A percentile compares a stretch with the other conserved stretches of the same genome.
Conservation (phyloP, 2,329 filamentous ascomycete species). For the Nemania sp. region DNA sequence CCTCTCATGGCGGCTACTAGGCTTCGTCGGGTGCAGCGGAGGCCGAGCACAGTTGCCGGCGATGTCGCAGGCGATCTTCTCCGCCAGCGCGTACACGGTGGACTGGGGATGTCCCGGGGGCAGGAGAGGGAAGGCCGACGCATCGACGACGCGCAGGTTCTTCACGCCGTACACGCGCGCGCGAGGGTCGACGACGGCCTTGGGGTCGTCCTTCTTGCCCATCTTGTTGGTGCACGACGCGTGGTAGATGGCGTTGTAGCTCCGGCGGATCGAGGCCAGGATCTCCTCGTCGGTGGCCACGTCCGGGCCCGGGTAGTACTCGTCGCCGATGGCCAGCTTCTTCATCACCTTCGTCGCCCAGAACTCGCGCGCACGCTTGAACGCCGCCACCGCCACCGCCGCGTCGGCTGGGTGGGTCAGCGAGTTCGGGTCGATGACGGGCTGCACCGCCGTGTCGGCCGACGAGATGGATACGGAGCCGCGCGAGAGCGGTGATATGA, state of each 20-base stretch:
- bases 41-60: conserved; percentile 23
- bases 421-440: conserved; percentile 42
- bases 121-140: conserved; percentile 39
- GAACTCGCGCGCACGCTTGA: conserved; percentile 66
- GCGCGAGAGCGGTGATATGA: conserved; percentile 44
- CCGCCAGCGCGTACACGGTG: conserved; percentile 32
- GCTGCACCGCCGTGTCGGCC: conserved; percentile 38
- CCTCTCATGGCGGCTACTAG: neutral
- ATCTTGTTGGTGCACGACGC: conserved; percentile 59
- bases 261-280: conserved; percentile 25
- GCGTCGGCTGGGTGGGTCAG: conserved; percentile 52
- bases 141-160: conserved; percentile 61
- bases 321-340: conserved; percentile 68
- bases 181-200: conserved; percentile 57
- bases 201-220: conserved; percentile 53
- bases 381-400: conserved; percentile 66
- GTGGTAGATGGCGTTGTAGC: conserved; percentile 47
- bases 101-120: conserved; percentile 36
- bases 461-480: conserved; percentile 68
- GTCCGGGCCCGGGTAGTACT: conserved; percentile 61
- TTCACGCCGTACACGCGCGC: conserved; percentile 58
- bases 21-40: conserved; percentile 6
- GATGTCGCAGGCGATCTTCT: conserved; percentile 29
- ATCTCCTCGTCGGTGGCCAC: conserved; percentile 65
- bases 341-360: conserved; percentile 66